These are phyloP conservation scores for Pleurostoma richardsiae DNA, from an alignment of 2,329 filamentous ascomycete genomes.

Conservation along the genomic window DNA sequence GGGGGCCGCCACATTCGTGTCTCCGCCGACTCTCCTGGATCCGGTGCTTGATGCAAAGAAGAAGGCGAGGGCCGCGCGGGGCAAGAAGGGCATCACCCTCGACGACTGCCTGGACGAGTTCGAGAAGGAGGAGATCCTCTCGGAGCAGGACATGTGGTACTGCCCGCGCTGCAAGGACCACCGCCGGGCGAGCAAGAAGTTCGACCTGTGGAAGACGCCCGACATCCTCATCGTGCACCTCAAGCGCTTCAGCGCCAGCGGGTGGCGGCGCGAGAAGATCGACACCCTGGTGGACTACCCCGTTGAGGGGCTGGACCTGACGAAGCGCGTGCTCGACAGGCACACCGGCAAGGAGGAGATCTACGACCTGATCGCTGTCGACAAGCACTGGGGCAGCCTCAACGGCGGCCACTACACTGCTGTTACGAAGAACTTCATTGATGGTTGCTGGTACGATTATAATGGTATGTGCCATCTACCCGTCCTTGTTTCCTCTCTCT, in stretches of 20 bases:
- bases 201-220: slow-evolving; percentile 94
- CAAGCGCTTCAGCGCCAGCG: slow-evolving; percentile 87
- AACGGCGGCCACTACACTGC: slow-evolving; percentile 96
- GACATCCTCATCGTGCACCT: slow-evolving; percentile 94
- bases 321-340: slow-evolving; percentile 69
- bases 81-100: slow-evolving; percentile 72
- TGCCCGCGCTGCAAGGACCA: slow-evolving; percentile 95
- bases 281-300: slow-evolving; percentile 91
- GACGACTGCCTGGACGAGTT: slow-evolving; percentile 94
- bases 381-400: slow-evolving; percentile 91
- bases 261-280: slow-evolving; percentile 82
- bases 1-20: slow-evolving; percentile 53
- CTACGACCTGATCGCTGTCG: slow-evolving; percentile 92
- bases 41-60: slow-evolving; percentile 60
- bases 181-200: slow-evolving; percentile 87
- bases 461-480: slow-evolving; percentile 62
- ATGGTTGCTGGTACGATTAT: slow-evolving; percentile 90
- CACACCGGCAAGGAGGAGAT: slow-evolving; percentile 77
- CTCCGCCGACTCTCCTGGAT: slow-evolving; percentile 48
- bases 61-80: slow-evolving; percentile 58
- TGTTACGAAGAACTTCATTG: slow-evolving; percentile 86
- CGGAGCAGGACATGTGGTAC: slow-evolving; percentile 96
- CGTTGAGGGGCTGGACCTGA: slow-evolving; percentile 79
- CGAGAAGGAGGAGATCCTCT: slow-evolving; percentile 87
- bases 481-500: no score